Conservation (phyloP, 805 yeast genomes). For the Yarrowia deformans region DNA sequence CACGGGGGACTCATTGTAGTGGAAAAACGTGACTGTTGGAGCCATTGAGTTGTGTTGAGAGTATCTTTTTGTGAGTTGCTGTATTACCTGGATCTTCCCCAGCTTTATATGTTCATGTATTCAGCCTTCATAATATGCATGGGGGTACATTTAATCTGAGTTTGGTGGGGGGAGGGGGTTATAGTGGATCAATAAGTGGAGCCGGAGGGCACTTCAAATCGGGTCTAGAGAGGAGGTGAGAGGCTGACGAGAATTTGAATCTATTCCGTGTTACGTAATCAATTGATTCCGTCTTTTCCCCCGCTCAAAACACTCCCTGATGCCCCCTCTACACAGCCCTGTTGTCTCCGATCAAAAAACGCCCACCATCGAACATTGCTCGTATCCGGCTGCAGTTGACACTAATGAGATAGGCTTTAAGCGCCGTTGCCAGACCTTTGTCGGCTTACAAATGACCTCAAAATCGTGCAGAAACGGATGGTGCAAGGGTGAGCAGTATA, state of each 20-base stretch:
- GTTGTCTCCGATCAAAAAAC: neutral
- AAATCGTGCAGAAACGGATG: too few species aligned
- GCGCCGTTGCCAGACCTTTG: too few species aligned
- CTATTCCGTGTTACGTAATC: neutral
- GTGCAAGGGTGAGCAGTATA: too few species aligned
- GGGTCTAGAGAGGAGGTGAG: neutral
- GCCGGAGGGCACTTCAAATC: too few species aligned
- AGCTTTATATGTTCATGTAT: neutral
- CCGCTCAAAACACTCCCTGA: too few species aligned
- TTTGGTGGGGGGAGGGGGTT: conserved; percentile 5
- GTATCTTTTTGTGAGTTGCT: neutral
- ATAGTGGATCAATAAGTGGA: too few species aligned
- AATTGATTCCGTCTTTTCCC: neutral
- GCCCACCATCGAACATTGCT: neutral
- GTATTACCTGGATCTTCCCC: neutral
- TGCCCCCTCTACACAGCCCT: too few species aligned
- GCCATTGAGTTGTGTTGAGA: conserved; percentile 16
- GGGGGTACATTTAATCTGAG: conserved; percentile 15
- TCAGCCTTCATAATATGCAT: neutral
- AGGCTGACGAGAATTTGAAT: neutral
- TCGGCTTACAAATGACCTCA: too few species aligned
- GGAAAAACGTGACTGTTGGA: conserved; percentile 25
- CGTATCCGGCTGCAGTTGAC: conserved; percentile 29
- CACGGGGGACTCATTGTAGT: conserved; percentile 38
- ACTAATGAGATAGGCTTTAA: conserved; percentile 17